A percentile compares a stretch with the other conserved stretches of the same genome.
Evolutionary conservation across 2,329 filamentous ascomycete species (phyloP).

Genomic region (Microdochium paspali): DNA sequence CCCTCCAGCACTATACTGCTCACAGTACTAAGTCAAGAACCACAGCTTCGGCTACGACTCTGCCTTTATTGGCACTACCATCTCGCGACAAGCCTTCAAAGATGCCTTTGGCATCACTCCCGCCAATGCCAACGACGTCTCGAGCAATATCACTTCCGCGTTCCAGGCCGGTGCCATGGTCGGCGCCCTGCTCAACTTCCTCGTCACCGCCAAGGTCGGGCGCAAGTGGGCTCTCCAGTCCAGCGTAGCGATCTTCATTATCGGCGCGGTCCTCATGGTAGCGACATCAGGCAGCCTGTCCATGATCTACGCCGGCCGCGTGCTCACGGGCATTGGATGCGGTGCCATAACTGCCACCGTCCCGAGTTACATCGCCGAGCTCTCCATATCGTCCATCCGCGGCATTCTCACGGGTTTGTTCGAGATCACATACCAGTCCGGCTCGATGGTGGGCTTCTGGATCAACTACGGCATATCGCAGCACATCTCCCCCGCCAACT

Average conservation of each 20-base stretch:
- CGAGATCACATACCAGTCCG: slow-evolving; percentile 44
- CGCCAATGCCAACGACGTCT: slow-evolving; percentile 25
- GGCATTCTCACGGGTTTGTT: slow-evolving; percentile 47
- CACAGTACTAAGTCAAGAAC: neutral
- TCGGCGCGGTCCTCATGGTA: slow-evolving; percentile 33
- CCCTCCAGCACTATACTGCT: neutral
- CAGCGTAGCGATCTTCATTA: slow-evolving; percentile 31
- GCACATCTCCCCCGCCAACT: slow-evolving; percentile 21
- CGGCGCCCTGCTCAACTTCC: slow-evolving; percentile 37
- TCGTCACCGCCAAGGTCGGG: slow-evolving; percentile 37
- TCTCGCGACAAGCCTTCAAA: slow-evolving; percentile 37
- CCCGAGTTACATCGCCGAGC: slow-evolving; percentile 55
- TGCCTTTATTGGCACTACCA: slow-evolving; percentile 45
- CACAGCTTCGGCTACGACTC: slow-evolving; percentile 41
- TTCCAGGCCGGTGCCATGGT: slow-evolving; percentile 44
- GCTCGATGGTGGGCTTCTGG: slow-evolving; percentile 41
- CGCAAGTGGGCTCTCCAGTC: slow-evolving; percentile 39
- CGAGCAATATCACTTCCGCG: slow-evolving; percentile 35
- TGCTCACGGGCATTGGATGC: slow-evolving; percentile 46
- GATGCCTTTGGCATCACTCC: slow-evolving; percentile 29
- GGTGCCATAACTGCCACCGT: slow-evolving; percentile 49
- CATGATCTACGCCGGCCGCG: slow-evolving; percentile 45
- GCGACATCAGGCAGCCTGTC: slow-evolving; percentile 28
- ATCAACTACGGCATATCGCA: slow-evolving; percentile 34
- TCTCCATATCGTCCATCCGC: slow-evolving; percentile 47